Percentiles rank a stretch among this genome's conserved stretches.
Conservation (phyloP, 2,329 filamentous ascomycete genomes). For the Ceratocystis lukuohia region DNA sequence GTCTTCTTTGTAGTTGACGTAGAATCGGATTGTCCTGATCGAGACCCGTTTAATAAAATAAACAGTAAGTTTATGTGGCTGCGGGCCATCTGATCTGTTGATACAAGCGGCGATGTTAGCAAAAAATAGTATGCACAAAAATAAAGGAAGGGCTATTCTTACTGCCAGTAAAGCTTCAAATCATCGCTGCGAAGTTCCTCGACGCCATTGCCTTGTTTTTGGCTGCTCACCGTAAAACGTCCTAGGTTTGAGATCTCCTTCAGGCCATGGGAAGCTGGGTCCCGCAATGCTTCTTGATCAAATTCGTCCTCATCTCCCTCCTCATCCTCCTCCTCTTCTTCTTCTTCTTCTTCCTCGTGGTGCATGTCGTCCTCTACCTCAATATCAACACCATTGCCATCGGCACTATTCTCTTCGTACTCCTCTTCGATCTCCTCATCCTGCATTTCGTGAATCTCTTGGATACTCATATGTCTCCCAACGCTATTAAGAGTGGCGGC, state of each 20-base stretch:
- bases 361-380: slow-evolving; percentile 21
- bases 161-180: slow-evolving; percentile 67
- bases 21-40: slow-evolving; percentile 66
- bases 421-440: slow-evolving; percentile 22
- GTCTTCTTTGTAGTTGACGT: slow-evolving; percentile 81
- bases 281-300: slow-evolving; percentile 32
- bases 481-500: slow-evolving; percentile 3
- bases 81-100: slow-evolving; percentile 62
- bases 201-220: slow-evolving; percentile 68
- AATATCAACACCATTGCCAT: slow-evolving; percentile 19
- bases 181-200: slow-evolving; percentile 63
- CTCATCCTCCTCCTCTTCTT: slow-evolving; percentile 23
- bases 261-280: slow-evolving; percentile 44
- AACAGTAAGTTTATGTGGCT: slow-evolving; percentile 69
- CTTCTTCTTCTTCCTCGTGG: slow-evolving; percentile 23
- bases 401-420: slow-evolving; percentile 21
- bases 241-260: slow-evolving; percentile 79
- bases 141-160: slow-evolving; percentile 25
- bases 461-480: slow-evolving; percentile 7
- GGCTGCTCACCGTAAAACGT: slow-evolving; percentile 68
- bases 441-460: slow-evolving; percentile 19
- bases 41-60: slow-evolving; percentile 75
- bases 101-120: slow-evolving; percentile 12
- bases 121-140: neutral
- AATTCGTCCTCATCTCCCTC: slow-evolving; percentile 25